These are phyloP conservation scores for Neurospora discreta DNA, from an alignment of 495 filamentous ascomycete genomes.

Conservation along the genomic window DNA sequence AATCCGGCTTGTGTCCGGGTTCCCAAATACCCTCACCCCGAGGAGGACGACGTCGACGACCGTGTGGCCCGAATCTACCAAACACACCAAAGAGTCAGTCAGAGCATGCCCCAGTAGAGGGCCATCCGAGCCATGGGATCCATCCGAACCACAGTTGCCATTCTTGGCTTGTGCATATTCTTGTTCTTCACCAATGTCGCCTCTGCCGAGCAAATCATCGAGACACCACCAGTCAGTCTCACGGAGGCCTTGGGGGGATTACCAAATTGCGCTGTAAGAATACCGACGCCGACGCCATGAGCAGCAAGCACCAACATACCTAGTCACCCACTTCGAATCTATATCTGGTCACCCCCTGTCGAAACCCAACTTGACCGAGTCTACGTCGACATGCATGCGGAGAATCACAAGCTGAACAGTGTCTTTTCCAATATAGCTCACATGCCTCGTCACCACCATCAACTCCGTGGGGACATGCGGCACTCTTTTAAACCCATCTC, in stretches of 20 bases:
- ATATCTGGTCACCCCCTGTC: not conserved
- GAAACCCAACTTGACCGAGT: not conserved
- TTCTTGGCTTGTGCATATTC: constrained; percentile 6
- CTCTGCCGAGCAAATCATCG: not conserved
- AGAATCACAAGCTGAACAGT: not conserved
- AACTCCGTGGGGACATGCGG: constrained; percentile 9
- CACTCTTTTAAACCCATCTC: not conserved
- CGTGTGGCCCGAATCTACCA: not conserved
- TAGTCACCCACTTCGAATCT: not conserved
- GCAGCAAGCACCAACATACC: not conserved
- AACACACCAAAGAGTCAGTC: not conserved
- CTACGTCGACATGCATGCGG: not conserved
- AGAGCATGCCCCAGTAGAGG: not conserved
- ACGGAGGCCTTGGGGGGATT: not conserved
- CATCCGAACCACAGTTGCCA: constrained; percentile 2
- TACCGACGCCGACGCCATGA: not conserved
- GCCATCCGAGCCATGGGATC: constrained; percentile 1
- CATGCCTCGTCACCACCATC: constrained; percentile 1
- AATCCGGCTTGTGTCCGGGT: not conserved
- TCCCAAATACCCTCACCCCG: not conserved
- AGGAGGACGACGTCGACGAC: not conserved
- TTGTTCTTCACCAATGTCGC: not conserved
- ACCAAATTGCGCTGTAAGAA: constrained; percentile 6
- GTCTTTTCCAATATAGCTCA: not conserved
- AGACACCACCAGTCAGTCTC: not conserved